Percentiles rank a stretch among this genome's conserved stretches.
These are phyloP conservation scores for Penicillium rolfsii DNA, from an alignment of 2,329 filamentous ascomycete genomes.

Conservation along the genomic window DNA sequence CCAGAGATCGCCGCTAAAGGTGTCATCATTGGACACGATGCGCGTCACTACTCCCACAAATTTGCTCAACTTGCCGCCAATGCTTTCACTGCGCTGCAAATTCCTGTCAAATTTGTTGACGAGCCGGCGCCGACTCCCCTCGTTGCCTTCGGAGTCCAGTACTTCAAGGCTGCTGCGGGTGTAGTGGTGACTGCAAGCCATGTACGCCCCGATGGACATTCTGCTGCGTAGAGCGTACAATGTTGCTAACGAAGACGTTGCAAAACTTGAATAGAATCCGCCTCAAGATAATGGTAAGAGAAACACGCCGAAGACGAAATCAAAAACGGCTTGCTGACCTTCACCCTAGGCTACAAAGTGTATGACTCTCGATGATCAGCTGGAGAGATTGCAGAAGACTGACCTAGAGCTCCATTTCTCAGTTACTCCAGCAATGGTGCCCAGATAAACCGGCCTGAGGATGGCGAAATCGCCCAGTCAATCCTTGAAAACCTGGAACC, in stretches of 20 bases:
- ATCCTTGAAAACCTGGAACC: slow-evolving; percentile 61
- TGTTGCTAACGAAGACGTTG: slow-evolving; percentile 13
- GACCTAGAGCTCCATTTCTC: slow-evolving; percentile 3
- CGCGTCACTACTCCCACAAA: slow-evolving; percentile 63
- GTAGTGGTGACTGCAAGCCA: slow-evolving; percentile 70
- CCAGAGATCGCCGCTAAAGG: slow-evolving; percentile 49
- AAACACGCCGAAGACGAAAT: neutral
- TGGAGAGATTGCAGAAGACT: neutral
- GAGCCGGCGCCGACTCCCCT: slow-evolving; percentile 61
- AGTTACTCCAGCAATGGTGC: slow-evolving; percentile 66
- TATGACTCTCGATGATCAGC: slow-evolving; percentile 25
- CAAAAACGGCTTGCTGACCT: slow-evolving; percentile 17
- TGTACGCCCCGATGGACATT: slow-evolving; percentile 34
- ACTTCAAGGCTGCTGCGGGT: slow-evolving; percentile 59
- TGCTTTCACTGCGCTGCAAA: slow-evolving; percentile 60
- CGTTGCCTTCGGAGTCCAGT: slow-evolving; percentile 63
- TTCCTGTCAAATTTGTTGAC: slow-evolving; percentile 64
- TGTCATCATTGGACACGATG: slow-evolving; percentile 66
- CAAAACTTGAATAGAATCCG: slow-evolving; percentile 52
- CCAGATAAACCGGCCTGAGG: slow-evolving; percentile 67
- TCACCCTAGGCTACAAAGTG: slow-evolving; percentile 61
- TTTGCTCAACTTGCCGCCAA: slow-evolving; percentile 65
- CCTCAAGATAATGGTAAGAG: slow-evolving; percentile 60
- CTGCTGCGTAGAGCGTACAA: neutral
- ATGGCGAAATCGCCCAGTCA: slow-evolving; percentile 59